Base-by-base conservation (phyloP, 148 eudicot species). In the Euryodendron excelsum region DNA sequence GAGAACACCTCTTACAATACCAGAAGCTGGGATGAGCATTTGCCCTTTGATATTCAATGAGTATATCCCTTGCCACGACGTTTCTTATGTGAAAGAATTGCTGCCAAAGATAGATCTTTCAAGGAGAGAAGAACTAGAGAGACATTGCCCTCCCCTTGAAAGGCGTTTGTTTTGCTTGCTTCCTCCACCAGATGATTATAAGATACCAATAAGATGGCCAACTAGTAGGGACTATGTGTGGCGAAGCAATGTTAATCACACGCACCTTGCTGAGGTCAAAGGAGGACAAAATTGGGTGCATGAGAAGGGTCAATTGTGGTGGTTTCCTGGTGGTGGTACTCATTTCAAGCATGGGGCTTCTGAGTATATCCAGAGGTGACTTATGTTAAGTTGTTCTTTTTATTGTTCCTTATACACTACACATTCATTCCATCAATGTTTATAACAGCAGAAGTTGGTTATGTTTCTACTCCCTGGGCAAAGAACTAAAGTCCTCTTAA, bases 261-360 rank as follows among this genome's bases (percentile, higher is more conserved):
- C 99, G 3, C 99, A 72, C 62, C 97, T 96, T 83, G 94, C 97
- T 34, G 93, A 92, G 82, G 98, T 96, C 15, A 96, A 96, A 88
- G 99, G 98, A 59, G 97, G 99, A 47, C 99, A 92, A 70, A 96
- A 96, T 84, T 96, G 99, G 98, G 98, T 96, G 77, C 99, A 96
- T 70, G 92, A 87, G 68, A 92, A 87, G 80, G 89, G 79, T 81
- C 85, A 87, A 34, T 62, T 93, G 4, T 93, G 99, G 99, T 96
- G 97, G 97, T 96, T 96, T 79, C 97, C 98, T 13, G 99, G 99
- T 72, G 99, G 99, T 72, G 99, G 98, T 79, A 96, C 99, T 66
- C 98, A 96, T 89, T 96, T 96, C 79, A 96, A 96, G 89, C 93
- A 92, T 73, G 98, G 99, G 79, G 98, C 99, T 74, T 36, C 89